Percentiles rank a stretch among this genome's conserved stretches.
Evolutionary conservation across 2,329 filamentous ascomycete species (phyloP).

Genomic region (Cordyceps pruinosa): DNA sequence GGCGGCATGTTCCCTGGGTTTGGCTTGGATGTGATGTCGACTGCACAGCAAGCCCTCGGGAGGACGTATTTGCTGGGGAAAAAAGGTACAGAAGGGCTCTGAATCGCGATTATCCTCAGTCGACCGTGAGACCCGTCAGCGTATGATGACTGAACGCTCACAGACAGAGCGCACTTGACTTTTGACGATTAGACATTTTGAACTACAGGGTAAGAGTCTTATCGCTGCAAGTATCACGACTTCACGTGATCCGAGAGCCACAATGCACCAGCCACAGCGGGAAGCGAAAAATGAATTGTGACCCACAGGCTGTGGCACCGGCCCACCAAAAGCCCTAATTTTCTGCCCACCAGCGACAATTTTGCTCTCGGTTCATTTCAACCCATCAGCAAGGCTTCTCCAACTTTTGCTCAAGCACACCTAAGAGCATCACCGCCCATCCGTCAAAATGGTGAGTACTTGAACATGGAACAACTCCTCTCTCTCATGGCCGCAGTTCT

Average conservation of each 20-base stretch:
- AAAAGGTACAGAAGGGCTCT: no score
- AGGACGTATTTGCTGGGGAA: no score
- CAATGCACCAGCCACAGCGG: constrained; percentile 14
- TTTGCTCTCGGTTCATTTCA: constrained; percentile 23
- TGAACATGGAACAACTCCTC: constrained; percentile 20
- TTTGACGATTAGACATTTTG: neutral
- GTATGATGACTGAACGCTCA: neutral
- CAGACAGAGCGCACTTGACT: neutral
- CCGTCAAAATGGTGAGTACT: constrained; percentile 37
- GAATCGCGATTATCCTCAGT: no score
- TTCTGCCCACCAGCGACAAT: constrained; percentile 27
- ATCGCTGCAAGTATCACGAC: neutral
- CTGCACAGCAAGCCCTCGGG: no score
- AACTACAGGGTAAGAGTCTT: constrained; percentile 8
- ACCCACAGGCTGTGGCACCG: constrained; percentile 10
- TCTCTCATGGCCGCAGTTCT: constrained; percentile 34
- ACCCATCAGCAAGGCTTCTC: constrained; percentile 25
- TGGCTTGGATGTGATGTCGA: neutral
- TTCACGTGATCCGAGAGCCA: constrained; percentile 9
- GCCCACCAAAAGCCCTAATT: constrained; percentile 31
- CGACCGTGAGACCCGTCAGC: neutral
- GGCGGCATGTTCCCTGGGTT: constrained; percentile 59
- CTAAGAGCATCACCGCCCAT: constrained; percentile 28
- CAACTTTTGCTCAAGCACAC: constrained; percentile 21
- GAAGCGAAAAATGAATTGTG: constrained; percentile 15